Evolutionary conservation across 345 rosid species (phyloP), one percentile per base, ranked within the genome.

Genomic region (Brassica cretica): DNA sequence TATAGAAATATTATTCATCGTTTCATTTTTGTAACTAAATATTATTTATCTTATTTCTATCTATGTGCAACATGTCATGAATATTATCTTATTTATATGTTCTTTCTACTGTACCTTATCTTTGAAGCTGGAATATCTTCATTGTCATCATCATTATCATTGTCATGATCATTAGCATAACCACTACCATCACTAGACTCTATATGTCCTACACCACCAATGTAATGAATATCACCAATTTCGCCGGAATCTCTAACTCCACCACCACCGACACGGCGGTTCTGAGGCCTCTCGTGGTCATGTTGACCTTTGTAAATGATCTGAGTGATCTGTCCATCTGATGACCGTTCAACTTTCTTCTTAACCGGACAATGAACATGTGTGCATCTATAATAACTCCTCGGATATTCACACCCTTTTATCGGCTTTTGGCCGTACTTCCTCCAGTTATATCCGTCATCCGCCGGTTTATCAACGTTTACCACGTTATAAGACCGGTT

Each of bases 341-440:
- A 88, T 9, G 96, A 88, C 18, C 97, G 93, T 83, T 95, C 99
- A 7, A 95, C 94, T 86, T 89, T 89, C 87, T 93, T 95, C 85
- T 86, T 95, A n/a, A 93, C 96, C 0, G 91, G 90, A 81, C 99
- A 95, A 59, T 82, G 86, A 53, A 51, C 82, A 81, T 91, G 85
- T 8, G 97, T 95, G 71, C 99, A 95, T 77, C 90, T 95, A 83
- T 95, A 95, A 86, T 95, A 93, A 86, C 99, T 95, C 82, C 99
- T 82, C 5, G 99, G 98, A 85, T 84, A 93, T 80, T 90, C 97
- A 66, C 94, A 89, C 69, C 98, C 96, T 85, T 95, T 93, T 32
- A 93, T 93, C 25, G 96, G 98, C 86, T 93, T 95, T 85, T 95
- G 98, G 68, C 99, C 96, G 73, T 90, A 92, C 78, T 95, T 92